These are phyloP conservation scores for Papiliotrema flavescens DNA, from an alignment of 1,284 basidiomycete genomes.

Conservation along the genomic window DNA sequence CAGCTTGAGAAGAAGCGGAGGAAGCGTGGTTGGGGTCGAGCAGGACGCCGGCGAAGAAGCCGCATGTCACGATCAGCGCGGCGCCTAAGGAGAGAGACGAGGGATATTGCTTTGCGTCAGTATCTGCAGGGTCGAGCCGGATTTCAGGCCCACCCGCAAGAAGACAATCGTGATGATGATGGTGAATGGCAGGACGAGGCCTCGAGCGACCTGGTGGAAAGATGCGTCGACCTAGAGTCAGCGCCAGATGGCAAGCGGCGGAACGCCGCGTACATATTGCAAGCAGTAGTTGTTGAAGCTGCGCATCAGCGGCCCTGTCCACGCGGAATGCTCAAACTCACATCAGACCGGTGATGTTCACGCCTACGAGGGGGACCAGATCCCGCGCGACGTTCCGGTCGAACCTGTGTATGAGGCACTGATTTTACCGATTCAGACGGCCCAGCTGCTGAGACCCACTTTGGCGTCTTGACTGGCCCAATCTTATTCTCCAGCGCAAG, in stretches of 20 bases:
- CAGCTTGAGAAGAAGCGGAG: conserved; percentile 52
- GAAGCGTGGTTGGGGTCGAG: conserved; percentile 59
- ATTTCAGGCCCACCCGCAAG: conserved; percentile 53
- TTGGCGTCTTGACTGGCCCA: conserved; percentile 24
- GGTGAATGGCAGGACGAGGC: conserved; percentile 79
- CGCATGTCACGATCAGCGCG: conserved; percentile 69
- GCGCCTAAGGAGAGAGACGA: conserved; percentile 65
- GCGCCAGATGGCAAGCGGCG: conserved; percentile 3
- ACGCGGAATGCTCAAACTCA: conserved; percentile 33
- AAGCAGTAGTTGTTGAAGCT: conserved; percentile 87
- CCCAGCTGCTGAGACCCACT: background rate
- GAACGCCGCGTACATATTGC: conserved; percentile 61
- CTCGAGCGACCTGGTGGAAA: conserved; percentile 86
- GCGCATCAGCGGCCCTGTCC: conserved; percentile 5
- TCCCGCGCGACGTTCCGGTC: conserved; percentile 64
- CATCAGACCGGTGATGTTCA: conserved; percentile 78
- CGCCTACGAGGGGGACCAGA: conserved; percentile 64
- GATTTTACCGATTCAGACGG: too few species aligned
- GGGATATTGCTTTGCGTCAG: conserved; percentile 51
- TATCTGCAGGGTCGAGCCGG: conserved; percentile 7
- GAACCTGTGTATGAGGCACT: conserved; percentile 42
- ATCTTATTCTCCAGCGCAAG: conserved; percentile 16
- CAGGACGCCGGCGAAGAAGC: conserved; percentile 81
- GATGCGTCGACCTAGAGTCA: conserved; percentile 61
- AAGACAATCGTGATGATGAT: conserved; percentile 70